These are phyloP conservation scores for Trifolium fragiferum DNA, from an alignment of 306 rosid genomes.

Conservation along the genomic window DNA sequence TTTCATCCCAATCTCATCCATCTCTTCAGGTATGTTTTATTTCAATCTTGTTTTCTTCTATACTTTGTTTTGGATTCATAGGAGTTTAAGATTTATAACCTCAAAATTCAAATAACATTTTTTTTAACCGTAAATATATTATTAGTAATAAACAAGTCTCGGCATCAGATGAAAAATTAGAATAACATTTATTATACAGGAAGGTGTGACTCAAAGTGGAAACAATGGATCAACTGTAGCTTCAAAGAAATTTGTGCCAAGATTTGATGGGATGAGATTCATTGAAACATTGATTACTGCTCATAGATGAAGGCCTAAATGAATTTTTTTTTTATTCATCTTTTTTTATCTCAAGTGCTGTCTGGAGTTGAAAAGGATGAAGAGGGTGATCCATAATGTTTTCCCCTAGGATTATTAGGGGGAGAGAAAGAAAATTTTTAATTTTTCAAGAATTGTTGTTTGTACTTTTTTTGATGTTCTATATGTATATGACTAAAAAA, in stretches of 20 bases:
- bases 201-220: constrained; percentile 22
- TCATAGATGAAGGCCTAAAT: constrained; percentile 59
- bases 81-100: constrained; percentile 24
- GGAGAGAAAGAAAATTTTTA: too few species aligned
- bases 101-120: background rate
- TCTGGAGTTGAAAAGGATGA: background rate
- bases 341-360: background rate
- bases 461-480: too few species aligned
- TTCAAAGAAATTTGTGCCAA: constrained; percentile 78
- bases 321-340: background rate
- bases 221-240: constrained; percentile 11
- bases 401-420: too few species aligned
- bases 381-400: too few species aligned
- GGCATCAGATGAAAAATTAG: too few species aligned
- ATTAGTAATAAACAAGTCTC: too few species aligned
- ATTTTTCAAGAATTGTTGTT: too few species aligned
- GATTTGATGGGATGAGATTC: constrained; percentile 86
- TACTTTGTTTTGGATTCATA: background rate
- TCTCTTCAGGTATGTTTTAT: constrained; percentile 41
- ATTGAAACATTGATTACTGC: constrained; percentile 92
- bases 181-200: constrained; percentile 29
- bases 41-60: background rate
- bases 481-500: too few species aligned
- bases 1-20: constrained; percentile 40
- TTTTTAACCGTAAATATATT: too few species aligned